Conservation (phyloP, 371 early-diverging fungal genomes). For the Haplosporangium sp. region DNA sequence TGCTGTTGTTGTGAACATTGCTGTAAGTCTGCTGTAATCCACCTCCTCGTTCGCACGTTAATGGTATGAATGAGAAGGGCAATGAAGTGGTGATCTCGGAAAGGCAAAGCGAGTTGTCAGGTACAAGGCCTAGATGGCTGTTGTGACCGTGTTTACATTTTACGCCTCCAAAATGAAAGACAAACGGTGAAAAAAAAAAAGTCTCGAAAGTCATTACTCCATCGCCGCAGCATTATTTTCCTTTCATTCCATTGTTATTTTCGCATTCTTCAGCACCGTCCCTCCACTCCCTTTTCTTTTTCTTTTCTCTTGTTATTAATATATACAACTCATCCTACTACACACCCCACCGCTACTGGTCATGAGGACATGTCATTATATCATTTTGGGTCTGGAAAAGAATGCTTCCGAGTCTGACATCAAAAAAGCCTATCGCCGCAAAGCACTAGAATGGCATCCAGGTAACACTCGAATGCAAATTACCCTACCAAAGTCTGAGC, state of each 20-base stretch:
- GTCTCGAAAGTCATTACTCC: neutral
- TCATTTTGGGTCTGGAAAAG: slow-evolving; percentile 84
- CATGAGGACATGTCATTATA: slow-evolving; percentile 90
- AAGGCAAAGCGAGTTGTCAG: too few relatives aligned
- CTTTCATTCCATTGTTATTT: neutral
- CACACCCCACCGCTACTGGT: neutral
- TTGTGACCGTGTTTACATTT: too few relatives aligned
- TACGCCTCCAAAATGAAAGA: too few relatives aligned
- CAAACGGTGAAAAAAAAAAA: too few relatives aligned
- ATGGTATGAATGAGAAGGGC: too few relatives aligned
- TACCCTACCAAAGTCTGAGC: neutral
- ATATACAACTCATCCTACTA: neutral
- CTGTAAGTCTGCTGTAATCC: too few relatives aligned
- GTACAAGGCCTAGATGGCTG: too few relatives aligned
- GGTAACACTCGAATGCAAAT: slow-evolving; percentile 57
- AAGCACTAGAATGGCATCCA: slow-evolving; percentile 92
- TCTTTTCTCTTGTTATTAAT: neutral
- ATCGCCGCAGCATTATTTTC: neutral
- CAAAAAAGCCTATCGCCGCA: slow-evolving; percentile 87
- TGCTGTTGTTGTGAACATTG: too few relatives aligned
- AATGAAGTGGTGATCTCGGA: too few relatives aligned
- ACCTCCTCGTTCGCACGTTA: too few relatives aligned
- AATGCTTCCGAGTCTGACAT: slow-evolving; percentile 82
- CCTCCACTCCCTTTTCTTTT: slow-evolving; percentile 1
- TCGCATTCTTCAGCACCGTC: neutral